Evolutionary conservation across 2,329 filamentous ascomycete species (phyloP).

Genomic region (Alternaria solani): DNA sequence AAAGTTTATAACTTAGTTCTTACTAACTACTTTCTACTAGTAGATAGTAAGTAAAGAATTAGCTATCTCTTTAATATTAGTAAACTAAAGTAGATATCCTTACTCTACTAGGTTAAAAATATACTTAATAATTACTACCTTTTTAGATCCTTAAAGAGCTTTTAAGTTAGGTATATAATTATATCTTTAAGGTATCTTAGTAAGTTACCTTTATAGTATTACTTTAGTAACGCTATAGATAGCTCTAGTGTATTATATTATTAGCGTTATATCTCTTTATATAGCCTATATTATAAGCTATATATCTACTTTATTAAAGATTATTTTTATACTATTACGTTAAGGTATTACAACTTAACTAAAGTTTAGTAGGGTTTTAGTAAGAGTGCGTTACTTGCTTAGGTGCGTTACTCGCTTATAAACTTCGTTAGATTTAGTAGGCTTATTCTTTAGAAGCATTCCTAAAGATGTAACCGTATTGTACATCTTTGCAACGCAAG

Average conservation of each 20-base stretch:
- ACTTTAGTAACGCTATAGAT: not conserved
- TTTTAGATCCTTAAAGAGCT: not conserved
- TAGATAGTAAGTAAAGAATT: not conserved
- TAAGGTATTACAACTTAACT: not conserved
- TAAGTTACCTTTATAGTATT: not conserved
- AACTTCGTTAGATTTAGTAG: not conserved
- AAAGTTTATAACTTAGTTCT: not conserved
- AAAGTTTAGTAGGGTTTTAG: not conserved
- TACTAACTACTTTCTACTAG: not conserved
- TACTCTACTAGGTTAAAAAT: not conserved
- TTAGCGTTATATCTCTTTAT: not conserved
- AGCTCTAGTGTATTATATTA: not conserved
- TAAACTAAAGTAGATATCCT: not conserved
- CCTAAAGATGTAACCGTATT: no score
- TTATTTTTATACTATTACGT: not conserved
- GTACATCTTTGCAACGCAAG: no score
- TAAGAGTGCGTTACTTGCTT: no score
- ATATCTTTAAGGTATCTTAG: not conserved
- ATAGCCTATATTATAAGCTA: not conserved
- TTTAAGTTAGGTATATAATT: not conserved
- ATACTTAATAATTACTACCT: not conserved
- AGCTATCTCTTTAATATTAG: not conserved
- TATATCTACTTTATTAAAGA: not conserved
- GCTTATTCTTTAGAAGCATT: no score
- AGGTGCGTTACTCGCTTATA: not conserved